These are phyloP conservation scores for Talaromyces sp. DNA, from an alignment of 2,329 filamentous ascomycete genomes.

Conservation along the genomic window DNA sequence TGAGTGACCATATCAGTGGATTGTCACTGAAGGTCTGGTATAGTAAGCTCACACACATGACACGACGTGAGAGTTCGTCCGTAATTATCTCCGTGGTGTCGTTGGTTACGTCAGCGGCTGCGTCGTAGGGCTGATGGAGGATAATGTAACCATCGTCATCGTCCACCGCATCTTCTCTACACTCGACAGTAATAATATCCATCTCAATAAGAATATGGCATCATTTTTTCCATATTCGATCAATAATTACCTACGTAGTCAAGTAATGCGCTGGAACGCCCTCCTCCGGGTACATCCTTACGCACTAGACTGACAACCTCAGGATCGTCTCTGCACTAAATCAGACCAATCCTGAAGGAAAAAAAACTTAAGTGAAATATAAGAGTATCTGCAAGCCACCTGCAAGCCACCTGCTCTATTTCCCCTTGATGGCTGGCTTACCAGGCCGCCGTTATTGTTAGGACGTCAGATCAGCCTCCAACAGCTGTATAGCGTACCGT, in stretches of 20 bases:
- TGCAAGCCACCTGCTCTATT: slow-evolving; percentile 11
- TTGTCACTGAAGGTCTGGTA: no score
- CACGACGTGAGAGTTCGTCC: background rate
- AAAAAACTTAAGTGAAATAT: background rate
- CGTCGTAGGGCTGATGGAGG: background rate
- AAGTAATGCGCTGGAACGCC: background rate
- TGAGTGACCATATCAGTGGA: no score
- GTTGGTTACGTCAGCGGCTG: background rate
- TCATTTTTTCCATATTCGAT: background rate
- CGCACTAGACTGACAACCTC: background rate
- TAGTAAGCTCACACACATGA: no score
- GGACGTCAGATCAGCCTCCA: background rate
- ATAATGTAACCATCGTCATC: background rate
- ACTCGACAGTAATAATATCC: background rate
- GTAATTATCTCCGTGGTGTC: background rate
- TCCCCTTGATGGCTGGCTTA: background rate
- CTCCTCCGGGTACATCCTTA: background rate
- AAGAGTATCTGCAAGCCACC: slow-evolving; percentile 11
- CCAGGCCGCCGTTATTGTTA: background rate
- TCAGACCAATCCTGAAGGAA: no score
- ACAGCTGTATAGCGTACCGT: background rate
- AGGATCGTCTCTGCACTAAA: background rate
- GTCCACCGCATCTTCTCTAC: background rate
- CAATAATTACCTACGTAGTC: background rate
- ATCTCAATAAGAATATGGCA: background rate